Conservation (phyloP, 23 red algal genomes). For the Pyropia yezoensis region DNA sequence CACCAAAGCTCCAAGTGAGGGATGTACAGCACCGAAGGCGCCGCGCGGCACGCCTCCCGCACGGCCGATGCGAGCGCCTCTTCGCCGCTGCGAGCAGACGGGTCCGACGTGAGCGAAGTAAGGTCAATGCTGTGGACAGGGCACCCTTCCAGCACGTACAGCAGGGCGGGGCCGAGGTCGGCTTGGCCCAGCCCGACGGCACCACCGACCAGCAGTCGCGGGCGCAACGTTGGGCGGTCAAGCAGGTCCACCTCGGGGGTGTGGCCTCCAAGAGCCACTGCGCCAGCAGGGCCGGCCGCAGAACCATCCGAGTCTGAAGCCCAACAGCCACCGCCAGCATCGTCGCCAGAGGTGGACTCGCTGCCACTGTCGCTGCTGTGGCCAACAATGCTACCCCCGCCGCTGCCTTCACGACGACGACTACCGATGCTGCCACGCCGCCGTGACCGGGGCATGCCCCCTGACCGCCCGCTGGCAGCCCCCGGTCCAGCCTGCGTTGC, state of each 20-base stretch:
- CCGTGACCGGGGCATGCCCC: too few species aligned
- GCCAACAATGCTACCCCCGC: too few species aligned
- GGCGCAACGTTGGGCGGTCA: constrained; percentile 28
- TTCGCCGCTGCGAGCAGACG: constrained; percentile 33
- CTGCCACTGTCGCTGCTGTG: too few species aligned
- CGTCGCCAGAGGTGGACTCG: too few species aligned
- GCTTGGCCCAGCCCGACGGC: constrained; percentile 60
- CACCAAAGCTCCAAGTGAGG: constrained; percentile 71
- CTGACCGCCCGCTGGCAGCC: too few species aligned
- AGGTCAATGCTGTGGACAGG: constrained; percentile 66
- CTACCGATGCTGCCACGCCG: too few species aligned
- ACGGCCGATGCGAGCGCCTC: constrained; percentile 63
- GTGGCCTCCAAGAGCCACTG: not conserved
- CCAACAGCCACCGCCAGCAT: too few species aligned
- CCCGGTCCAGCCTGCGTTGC: too few species aligned
- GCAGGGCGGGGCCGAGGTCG: constrained; percentile 44
- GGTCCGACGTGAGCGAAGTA: constrained; percentile 56
- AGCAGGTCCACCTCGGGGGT: not conserved
- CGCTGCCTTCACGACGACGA: too few species aligned
- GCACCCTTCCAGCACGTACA: constrained; percentile 60
- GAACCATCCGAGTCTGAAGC: too few species aligned
- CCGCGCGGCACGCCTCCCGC: constrained; percentile 58
- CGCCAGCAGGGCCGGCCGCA: too few species aligned
- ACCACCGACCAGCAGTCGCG: constrained; percentile 58
- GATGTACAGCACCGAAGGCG: constrained; percentile 67